Percentiles rank a stretch among this genome's conserved stretches.
phyloP scores from a whole-genome alignment of 2,329 filamentous ascomycete genomes.

The Botrytis porri region DNA sequence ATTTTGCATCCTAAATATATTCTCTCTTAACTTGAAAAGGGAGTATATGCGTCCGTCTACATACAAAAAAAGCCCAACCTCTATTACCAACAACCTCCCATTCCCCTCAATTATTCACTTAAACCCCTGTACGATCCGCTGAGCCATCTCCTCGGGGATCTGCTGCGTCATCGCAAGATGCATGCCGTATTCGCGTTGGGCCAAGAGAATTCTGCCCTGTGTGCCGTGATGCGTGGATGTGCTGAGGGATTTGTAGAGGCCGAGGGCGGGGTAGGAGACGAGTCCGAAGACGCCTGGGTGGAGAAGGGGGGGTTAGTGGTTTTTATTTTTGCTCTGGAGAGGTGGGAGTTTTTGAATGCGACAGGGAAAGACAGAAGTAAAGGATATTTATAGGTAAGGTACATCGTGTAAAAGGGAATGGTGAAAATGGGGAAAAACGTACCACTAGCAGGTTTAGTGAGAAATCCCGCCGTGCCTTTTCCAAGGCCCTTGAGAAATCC shows the following conservation, averaged over 20 bases:
- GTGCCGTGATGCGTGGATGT: slow-evolving; percentile 7
- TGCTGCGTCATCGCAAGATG: not conserved
- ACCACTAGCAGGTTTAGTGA: not conserved
- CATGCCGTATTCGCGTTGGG: not conserved
- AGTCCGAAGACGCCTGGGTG: slow-evolving; percentile 10
- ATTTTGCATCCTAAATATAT: too few relatives aligned
- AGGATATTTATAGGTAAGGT: too few relatives aligned
- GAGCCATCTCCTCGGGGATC: not conserved
- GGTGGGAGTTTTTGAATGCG: not conserved
- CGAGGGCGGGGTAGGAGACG: slow-evolving; percentile 19
- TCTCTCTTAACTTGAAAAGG: not conserved
- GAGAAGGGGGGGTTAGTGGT: not conserved
- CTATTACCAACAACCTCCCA: not conserved
- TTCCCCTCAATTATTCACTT: not conserved
- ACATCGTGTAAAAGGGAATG: too few relatives aligned
- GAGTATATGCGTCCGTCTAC: not conserved
- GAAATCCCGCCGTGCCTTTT: not conserved
- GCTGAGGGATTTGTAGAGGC: slow-evolving; percentile 16
- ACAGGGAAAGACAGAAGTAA: too few relatives aligned
- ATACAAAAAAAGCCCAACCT: not conserved
- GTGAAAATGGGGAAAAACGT: too few relatives aligned
- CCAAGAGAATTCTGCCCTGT: not conserved
- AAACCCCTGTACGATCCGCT: not conserved
- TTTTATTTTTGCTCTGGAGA: too few relatives aligned
- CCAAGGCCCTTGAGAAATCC: not conserved